Base-by-base conservation (phyloP, 805 yeast genomes). In the Saccharomyces eubayanus region DNA sequence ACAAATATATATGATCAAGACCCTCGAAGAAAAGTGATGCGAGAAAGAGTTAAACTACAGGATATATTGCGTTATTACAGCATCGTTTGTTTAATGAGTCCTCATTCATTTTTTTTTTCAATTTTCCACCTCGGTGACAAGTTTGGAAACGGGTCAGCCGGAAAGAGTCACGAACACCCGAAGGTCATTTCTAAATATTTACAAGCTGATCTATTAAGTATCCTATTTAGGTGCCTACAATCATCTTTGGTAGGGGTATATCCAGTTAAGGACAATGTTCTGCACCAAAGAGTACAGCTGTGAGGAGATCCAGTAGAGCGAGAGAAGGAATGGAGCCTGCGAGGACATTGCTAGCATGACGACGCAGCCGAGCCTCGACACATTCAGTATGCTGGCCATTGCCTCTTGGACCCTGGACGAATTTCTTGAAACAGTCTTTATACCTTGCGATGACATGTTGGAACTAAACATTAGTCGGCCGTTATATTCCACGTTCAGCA, bases 301-400 rank as follows among this genome's bases (percentile, higher is more conserved):
- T 0, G 97, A 89, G 48, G 92, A 82, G 30, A 89, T 77, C 99
- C 98, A 92, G 70, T 91, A 92, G n/a, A 89, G 66, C 0, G 85
- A 81, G 36, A 91, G 72, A 0, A 95, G 89, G 29, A 84, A 74
- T 0, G 98, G 96, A 0, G 96, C 95, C 62, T 90, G 94, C 45
- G 90, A 80, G 0, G 96, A 77, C 20, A 90, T 74, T 5, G 89
- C 90, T 85, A 89, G 89, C 70, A 92, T 74, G 58, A 88, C 82
- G 1, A 90, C 82, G 51, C 87, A 81, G 24, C 92, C 82, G 58
- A 88, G 75, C 62, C 97, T 75, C 2, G 95, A 81, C 1, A 87
- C 63, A 57, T 83, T 89, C 52, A 87, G 77, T 36, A 91, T 63
- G 2, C 89, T 78, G 12, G 59, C 59, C 48, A 64, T 50, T 16